Conservation (phyloP, 805 yeast genomes). For the Ogataea populi-albae region DNA sequence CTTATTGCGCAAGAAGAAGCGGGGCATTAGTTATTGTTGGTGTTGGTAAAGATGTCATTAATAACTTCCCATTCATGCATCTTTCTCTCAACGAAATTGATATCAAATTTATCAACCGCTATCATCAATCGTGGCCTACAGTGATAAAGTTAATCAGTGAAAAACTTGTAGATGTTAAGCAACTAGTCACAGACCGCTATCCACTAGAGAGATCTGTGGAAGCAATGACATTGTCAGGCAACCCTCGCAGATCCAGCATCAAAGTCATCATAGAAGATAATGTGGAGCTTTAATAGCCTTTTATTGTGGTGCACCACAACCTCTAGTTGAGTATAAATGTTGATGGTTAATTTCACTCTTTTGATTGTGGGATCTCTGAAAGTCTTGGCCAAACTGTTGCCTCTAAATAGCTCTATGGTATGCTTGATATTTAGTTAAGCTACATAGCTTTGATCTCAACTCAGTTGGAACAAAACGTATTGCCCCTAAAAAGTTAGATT, state of each 20-base stretch:
- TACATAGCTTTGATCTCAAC: too few relatives aligned
- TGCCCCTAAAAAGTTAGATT: too few relatives aligned
- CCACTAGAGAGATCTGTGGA: constrained; percentile 43
- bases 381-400: too few relatives aligned
- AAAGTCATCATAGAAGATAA: constrained; percentile 45
- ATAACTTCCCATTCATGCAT: constrained; percentile 55
- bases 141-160: constrained; percentile 46
- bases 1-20: constrained; percentile 45
- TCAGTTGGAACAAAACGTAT: too few relatives aligned
- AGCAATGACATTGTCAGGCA: constrained; percentile 41
- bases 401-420: too few relatives aligned
- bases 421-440: too few relatives aligned
- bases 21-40: constrained; percentile 50
- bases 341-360: too few relatives aligned
- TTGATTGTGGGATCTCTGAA: too few relatives aligned
- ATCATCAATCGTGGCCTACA: constrained; percentile 57
- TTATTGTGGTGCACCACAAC: too few relatives aligned
- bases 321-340: too few relatives aligned
- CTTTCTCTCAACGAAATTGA: constrained; percentile 51
- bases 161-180: constrained; percentile 42
- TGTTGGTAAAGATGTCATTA: constrained; percentile 45
- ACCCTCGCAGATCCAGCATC: constrained; percentile 44
- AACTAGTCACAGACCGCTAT: constrained; percentile 50
- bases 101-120: constrained; percentile 50
- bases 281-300: constrained; percentile 3